Conservation (phyloP, 73 alveolate species). For the Tetrahymena thermophila region DNA sequence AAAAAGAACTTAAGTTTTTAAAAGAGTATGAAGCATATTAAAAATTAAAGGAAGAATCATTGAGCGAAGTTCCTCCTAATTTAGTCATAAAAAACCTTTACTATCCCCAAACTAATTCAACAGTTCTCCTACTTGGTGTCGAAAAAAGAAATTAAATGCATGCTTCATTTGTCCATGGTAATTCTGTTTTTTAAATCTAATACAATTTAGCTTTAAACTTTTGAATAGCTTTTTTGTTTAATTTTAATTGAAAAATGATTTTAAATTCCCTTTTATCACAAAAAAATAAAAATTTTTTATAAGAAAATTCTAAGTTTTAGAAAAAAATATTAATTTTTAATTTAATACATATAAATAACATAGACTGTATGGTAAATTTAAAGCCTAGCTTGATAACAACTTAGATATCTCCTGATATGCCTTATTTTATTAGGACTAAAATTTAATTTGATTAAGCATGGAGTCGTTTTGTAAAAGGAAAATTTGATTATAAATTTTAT, state of each 20-base stretch:
- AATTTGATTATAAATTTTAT: slow-evolving; percentile 19
- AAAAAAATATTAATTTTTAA: neutral
- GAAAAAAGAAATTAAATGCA: neutral
- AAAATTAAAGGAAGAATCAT: neutral
- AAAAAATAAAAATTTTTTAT: neutral
- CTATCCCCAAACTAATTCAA: neutral
- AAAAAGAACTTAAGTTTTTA: neutral
- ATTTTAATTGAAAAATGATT: too few species aligned
- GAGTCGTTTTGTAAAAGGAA: slow-evolving; percentile 6
- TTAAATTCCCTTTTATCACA: too few species aligned
- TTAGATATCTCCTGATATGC: slow-evolving; percentile 52
- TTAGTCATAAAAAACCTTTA: neutral
- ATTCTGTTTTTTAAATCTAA: neutral
- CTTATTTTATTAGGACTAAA: slow-evolving; percentile 43
- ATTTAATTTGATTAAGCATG: slow-evolving; percentile 11
- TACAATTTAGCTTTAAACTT: too few species aligned
- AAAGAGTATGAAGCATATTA: neutral
- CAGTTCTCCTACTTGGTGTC: neutral
- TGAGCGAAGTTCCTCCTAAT: neutral
- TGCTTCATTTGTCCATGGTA: neutral
- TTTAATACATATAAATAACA: neutral
- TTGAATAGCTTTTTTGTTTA: too few species aligned
- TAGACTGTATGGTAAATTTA: neutral
- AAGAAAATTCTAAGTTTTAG: neutral
- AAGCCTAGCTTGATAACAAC: slow-evolving; percentile 39